Percentiles rank a stretch among this genome's conserved stretches.
Conservation (phyloP, 345 rosid species). For the Passiflora organensis region DNA sequence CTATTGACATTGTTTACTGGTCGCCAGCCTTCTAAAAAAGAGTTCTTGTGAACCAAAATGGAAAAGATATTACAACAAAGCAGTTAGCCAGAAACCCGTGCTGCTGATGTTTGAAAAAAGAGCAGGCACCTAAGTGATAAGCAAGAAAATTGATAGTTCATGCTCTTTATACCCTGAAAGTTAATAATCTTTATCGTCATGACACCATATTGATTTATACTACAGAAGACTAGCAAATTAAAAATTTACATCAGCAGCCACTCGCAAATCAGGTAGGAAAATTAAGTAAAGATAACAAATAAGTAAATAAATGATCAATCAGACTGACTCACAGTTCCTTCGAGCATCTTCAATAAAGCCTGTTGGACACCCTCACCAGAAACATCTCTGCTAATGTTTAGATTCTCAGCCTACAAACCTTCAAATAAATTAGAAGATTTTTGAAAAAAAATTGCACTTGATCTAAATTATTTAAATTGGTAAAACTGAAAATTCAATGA, state of each 20-base stretch:
- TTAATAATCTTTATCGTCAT: no score
- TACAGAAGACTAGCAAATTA: no score
- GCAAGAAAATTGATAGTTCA: no score
- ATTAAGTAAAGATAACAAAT: neutral
- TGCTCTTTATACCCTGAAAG: no score
- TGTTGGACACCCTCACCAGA: slow-evolving; percentile 99
- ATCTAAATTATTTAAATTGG: neutral
- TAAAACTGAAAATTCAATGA: slow-evolving; percentile 2
- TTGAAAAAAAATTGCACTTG: neutral
- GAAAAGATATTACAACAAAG: no score
- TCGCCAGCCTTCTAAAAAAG: no score
- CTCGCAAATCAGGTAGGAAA: neutral
- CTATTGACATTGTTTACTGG: no score
- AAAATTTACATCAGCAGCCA: neutral
- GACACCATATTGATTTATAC: no score
- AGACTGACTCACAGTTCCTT: slow-evolving; percentile 81
- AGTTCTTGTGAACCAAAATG: no score
- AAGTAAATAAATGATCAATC: neutral
- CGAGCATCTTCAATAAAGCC: slow-evolving; percentile 88
- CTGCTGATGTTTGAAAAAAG: no score
- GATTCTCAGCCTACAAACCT: slow-evolving; percentile 77
- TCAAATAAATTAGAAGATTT: neutral
- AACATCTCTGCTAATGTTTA: slow-evolving; percentile 91
- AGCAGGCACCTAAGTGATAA: no score
- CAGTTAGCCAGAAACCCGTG: no score